Evolutionary conservation across 345 rosid genomes (phyloP).

Genomic region (Xanthoceras sorbifolium): DNA sequence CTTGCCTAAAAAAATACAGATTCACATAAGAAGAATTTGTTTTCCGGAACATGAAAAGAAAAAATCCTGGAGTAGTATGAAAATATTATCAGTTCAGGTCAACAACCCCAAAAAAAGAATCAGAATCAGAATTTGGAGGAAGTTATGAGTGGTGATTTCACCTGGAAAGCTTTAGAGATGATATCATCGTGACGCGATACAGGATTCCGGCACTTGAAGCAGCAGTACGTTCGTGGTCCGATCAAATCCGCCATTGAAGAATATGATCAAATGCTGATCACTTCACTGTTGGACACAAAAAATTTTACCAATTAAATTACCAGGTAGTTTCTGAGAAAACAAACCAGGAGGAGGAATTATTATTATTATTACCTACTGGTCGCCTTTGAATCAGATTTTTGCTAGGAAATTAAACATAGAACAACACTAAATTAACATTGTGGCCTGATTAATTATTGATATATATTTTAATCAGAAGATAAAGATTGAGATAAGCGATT

Average conservation of each 20-base stretch:
- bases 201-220: conserved; percentile 42
- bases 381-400: neutral
- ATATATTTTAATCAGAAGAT: conserved; percentile 1
- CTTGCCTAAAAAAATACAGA: conserved; percentile 16
- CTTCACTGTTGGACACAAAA: neutral
- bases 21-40: too few species aligned
- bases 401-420: neutral
- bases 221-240: conserved; percentile 40
- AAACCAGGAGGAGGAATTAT: neutral
- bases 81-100: neutral
- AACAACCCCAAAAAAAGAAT: neutral
- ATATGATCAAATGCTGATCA: neutral
- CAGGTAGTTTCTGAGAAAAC: neutral
- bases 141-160: conserved; percentile 5
- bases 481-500: neutral
- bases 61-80: too few species aligned
- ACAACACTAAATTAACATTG: neutral
- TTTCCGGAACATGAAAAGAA: too few species aligned
- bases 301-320: neutral
- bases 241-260: conserved; percentile 35
- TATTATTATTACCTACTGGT: neutral
- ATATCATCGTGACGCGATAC: conserved; percentile 47
- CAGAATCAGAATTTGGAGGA: neutral
- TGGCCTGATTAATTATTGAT: neutral
- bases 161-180: conserved; percentile 47